These are phyloP conservation scores for Lentinus brumalis DNA, from an alignment of 768 basidiomycete species.

Conservation along the genomic window DNA sequence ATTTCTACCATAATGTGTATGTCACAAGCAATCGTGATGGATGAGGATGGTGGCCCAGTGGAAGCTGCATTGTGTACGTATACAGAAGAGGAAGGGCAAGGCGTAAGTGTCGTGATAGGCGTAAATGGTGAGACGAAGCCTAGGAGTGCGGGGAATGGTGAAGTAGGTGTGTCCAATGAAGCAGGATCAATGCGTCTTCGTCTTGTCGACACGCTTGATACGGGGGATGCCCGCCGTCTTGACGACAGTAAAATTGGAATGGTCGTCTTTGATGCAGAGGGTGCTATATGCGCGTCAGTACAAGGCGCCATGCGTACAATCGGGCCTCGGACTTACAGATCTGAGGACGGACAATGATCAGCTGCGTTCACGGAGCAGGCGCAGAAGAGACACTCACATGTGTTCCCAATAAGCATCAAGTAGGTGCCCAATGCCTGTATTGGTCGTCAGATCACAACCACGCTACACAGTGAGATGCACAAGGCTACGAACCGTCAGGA, in stretches of 20 bases:
- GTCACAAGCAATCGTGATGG: no score
- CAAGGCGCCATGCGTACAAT: not conserved
- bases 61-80: no score
- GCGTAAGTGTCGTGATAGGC: no score
- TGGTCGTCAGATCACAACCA: not conserved
- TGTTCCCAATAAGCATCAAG: constrained; percentile 35
- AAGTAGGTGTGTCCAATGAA: not conserved
- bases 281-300: constrained; percentile 39
- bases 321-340: constrained; percentile 29
- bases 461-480: not conserved
- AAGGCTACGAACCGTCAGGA: constrained; percentile 52
- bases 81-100: no score
- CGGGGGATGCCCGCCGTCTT: constrained; percentile 49
- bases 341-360: constrained; percentile 18
- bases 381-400: constrained; percentile 30
- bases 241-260: constrained; percentile 47
- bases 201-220: constrained; percentile 18
- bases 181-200: constrained; percentile 13
- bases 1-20: no score
- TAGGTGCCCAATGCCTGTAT: constrained; percentile 32
- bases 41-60: no score
- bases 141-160: no score
- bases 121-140: no score
- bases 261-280: constrained; percentile 62
- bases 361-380: not conserved